Evolutionary conservation across 306 rosid species (phyloP).

Genomic region (Quercus engelmannii): DNA sequence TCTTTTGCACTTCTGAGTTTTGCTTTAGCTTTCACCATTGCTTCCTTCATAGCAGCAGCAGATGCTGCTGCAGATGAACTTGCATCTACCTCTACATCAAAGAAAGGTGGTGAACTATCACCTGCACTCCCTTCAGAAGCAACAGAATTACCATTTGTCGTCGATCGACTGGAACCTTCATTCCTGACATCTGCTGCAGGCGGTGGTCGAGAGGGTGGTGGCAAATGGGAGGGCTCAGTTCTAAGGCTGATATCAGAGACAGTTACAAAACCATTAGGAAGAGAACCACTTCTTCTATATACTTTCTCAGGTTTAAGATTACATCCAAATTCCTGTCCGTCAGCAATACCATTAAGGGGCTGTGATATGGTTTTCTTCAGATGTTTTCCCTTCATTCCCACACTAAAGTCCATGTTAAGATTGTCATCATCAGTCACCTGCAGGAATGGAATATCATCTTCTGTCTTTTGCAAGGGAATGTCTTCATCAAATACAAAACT

Average conservation of each 20-base stretch:
- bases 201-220: conserved; percentile 94
- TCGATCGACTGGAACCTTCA: conserved; percentile 32
- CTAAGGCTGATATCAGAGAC: conserved; percentile 77
- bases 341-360: conserved; percentile 26
- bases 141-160: conserved; percentile 32
- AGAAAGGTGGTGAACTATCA: conserved; percentile 65
- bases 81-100: conserved; percentile 82
- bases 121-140: conserved; percentile 44
- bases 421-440: conserved; percentile 52
- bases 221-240: conserved; percentile 72
- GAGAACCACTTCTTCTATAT: conserved; percentile 36
- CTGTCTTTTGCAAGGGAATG: conserved; percentile 24
- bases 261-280: conserved; percentile 46
- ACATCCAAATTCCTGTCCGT: conserved; percentile 35
- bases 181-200: conserved; percentile 52
- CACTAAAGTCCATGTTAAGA: conserved; percentile 44
- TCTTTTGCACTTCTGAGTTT: conserved; percentile 58
- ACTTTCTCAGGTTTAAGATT: conserved; percentile 35
- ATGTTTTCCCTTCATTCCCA: conserved; percentile 47
- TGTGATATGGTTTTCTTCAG: conserved; percentile 31
- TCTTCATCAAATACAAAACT: conserved; percentile 51
- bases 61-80: conserved; percentile 74
- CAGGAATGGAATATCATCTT: conserved; percentile 34
- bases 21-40: conserved; percentile 55
- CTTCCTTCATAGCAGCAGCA: conserved; percentile 69